A percentile compares a stretch with the other conserved stretches of the same genome.
Evolutionary conservation across 208 protist species (phyloP).

Genomic region (Leishmania lainsoni): DNA sequence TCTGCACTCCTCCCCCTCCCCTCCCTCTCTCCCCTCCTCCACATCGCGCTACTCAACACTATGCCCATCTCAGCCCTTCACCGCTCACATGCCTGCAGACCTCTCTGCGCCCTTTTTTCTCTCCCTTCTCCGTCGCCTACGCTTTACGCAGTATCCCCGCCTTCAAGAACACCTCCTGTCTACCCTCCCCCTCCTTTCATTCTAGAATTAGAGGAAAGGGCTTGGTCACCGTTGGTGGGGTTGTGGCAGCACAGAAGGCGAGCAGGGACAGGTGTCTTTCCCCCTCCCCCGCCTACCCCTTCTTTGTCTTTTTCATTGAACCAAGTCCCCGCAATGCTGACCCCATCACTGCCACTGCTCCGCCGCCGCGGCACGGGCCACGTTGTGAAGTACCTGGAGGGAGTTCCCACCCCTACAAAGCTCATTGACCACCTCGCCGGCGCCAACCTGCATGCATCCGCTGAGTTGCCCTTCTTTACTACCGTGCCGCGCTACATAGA

Average conservation of each 20-base stretch:
- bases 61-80: not conserved
- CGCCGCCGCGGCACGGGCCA: constrained; percentile 38
- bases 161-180: not conserved
- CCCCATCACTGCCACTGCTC: constrained; percentile 12
- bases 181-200: not conserved
- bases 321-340: constrained; percentile 17
- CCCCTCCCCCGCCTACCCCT: not conserved
- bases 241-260: not conserved
- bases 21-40: not conserved
- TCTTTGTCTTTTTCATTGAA: not conserved
- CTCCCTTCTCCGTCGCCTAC: not conserved
- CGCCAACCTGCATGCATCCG: constrained; percentile 54
- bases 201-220: not conserved
- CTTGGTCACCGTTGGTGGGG: not conserved
- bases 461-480: constrained; percentile 48
- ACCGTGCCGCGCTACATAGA: constrained; percentile 75
- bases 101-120: constrained; percentile 6
- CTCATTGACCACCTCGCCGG: constrained; percentile 82
- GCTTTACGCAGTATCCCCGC: constrained; percentile 1
- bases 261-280: not conserved
- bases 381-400: constrained; percentile 81
- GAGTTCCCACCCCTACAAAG: constrained; percentile 50
- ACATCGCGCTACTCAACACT: not conserved
- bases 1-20: not conserved
- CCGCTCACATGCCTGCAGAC: not conserved